phyloP scores from a whole-genome alignment of 1,139 yeast species.

The Protomyces inouyei region DNA sequence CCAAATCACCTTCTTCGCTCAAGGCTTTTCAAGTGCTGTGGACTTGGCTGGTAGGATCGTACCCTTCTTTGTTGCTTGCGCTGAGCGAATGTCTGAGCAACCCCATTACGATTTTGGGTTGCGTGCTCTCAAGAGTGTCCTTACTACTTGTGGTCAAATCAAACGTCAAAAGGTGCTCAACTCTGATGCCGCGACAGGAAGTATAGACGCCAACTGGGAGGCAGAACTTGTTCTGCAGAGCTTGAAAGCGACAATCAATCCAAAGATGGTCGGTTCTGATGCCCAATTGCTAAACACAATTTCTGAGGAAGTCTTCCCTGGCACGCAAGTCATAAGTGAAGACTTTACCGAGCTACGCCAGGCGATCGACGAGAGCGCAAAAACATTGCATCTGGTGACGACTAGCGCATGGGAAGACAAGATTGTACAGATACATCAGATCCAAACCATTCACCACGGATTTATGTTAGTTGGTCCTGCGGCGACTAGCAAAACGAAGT shows the following conservation, averaged over 20 bases:
- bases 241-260: slow-evolving; percentile 56
- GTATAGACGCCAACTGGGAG: slow-evolving; percentile 39
- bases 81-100: slow-evolving; percentile 48
- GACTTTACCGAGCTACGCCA: slow-evolving; percentile 33
- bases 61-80: slow-evolving; percentile 51
- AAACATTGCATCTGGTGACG: slow-evolving; percentile 35
- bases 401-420: slow-evolving; percentile 52
- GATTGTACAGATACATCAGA: slow-evolving; percentile 57
- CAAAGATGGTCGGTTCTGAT: slow-evolving; percentile 59
- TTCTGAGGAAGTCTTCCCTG: slow-evolving; percentile 38
- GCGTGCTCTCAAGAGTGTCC: slow-evolving; percentile 65
- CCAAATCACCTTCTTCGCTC: slow-evolving; percentile 65
- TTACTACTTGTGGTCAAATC: slow-evolving; percentile 56
- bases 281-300: slow-evolving; percentile 42
- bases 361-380: slow-evolving; percentile 35
- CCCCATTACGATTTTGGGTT: slow-evolving; percentile 87
- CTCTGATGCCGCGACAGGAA: background rate
- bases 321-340: slow-evolving; percentile 33
- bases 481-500: slow-evolving; percentile 67
- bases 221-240: slow-evolving; percentile 49
- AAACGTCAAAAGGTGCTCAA: slow-evolving; percentile 37
- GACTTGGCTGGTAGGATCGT: slow-evolving; percentile 52
- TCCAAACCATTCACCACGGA: slow-evolving; percentile 70
- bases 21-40: slow-evolving; percentile 57
- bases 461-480: slow-evolving; percentile 73